Evolutionary conservation across 805 yeast genomes (phyloP), one percentile per base, ranked within the genome.

Genomic region (Myxozyma lipomycoides): DNA sequence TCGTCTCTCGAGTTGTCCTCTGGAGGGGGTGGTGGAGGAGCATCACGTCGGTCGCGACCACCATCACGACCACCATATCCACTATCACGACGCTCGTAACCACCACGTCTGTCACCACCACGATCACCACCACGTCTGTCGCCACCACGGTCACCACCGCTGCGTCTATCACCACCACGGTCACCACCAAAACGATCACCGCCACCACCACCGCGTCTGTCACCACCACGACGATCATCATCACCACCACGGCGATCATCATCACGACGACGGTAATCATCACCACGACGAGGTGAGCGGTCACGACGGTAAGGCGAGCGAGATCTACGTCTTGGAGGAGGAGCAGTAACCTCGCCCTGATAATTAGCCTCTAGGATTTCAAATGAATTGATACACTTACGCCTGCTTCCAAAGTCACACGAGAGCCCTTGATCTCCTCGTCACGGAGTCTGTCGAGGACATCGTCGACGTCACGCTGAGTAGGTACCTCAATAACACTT

Each of bases 391-490:
- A 28, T 40, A 21, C 23, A 34, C 59, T 69, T 62, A 74, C 77
- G 64, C 88, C 96, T 71, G 81, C 86, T 73, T 82, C 87, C 47
- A 89, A 85, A 43, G 78, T 68, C 48, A 89, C 73, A 44, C 74
- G 72, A 46, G 78, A 67, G 60, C 89, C 95, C 66, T 79, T 78
- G 75, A 79, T 82, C 55, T 83, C 91, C 55, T 80, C 73, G 60
- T 83, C 86, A 67, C 82, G 82, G 62, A 86, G 74, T 66, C 79
- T 78, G 52, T 80, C 78, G 61, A 87, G 70, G 43, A 95, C 89
- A 52, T 76, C 76, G 45, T 76, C 81, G 67, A 87, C 74, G 62
- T 86, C 86, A 54, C 84, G 95, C 63, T 79, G 83, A 43, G 84
- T 41, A 34, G 51, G 44, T 39, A 66, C 64, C 39, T 66, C 70